phyloP scores from a whole-genome alignment of 2,329 filamentous ascomycete species.

The Pestalotiopsis sp. region DNA sequence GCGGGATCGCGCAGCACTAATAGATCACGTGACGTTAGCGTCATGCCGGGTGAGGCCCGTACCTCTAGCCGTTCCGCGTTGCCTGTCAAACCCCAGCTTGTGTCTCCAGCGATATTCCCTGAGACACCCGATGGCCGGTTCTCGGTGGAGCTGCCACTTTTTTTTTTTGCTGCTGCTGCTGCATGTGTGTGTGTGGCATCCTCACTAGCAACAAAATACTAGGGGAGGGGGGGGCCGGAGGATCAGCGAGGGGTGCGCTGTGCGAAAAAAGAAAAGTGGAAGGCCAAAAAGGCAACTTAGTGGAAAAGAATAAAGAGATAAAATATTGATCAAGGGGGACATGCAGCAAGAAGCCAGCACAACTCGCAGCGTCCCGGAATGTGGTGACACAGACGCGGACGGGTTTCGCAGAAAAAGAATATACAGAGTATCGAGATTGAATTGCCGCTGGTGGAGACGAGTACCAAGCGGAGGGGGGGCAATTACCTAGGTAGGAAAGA shows the following conservation, averaged over 20 bases:
- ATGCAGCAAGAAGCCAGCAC: not conserved
- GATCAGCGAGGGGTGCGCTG: not conserved
- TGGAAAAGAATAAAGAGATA: not conserved
- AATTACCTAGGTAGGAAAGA: too few relatives aligned
- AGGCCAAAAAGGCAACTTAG: not conserved
- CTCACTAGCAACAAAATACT: not conserved
- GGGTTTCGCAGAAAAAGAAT: too few relatives aligned
- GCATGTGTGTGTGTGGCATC: not conserved
- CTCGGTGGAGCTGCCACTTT: not conserved
- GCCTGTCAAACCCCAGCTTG: not conserved
- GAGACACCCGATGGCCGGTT: slow-evolving; percentile 2
- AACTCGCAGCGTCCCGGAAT: not conserved
- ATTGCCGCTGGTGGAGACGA: too few relatives aligned
- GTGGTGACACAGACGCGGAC: too few relatives aligned
- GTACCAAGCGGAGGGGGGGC: too few relatives aligned
- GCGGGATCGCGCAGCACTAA: not conserved
- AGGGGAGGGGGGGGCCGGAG: too few relatives aligned
- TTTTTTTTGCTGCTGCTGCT: not conserved
- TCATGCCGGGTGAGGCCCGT: slow-evolving; percentile 10
- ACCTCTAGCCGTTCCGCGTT: slow-evolving; percentile 3
- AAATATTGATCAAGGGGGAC: not conserved
- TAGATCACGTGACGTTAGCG: slow-evolving; percentile 3
- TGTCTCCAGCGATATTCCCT: slow-evolving; percentile 10
- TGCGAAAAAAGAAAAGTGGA: not conserved
- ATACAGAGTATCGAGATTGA: too few relatives aligned